Evolutionary conservation across 805 yeast genomes (phyloP).

Genomic region (Saturnispora ahearnii): DNA sequence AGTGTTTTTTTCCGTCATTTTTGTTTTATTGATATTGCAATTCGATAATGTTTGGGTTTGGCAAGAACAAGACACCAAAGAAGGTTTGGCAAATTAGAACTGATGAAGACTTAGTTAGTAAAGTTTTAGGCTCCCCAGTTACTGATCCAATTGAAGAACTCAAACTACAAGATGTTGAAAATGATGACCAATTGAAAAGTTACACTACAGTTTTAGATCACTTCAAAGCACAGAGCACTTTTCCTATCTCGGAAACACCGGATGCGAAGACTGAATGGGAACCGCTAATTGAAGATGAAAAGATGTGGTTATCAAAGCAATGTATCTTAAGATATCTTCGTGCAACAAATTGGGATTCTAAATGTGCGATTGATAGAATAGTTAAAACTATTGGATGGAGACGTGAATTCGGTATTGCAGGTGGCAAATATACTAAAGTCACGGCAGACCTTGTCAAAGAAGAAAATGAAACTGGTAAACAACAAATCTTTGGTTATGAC

Average conservation of each 20-base stretch:
- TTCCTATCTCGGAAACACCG: conserved; percentile 41
- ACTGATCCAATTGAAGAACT: conserved; percentile 38
- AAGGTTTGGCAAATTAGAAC: conserved; percentile 24
- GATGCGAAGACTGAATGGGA: conserved; percentile 26
- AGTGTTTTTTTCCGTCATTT: background rate
- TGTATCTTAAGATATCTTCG: conserved; percentile 82
- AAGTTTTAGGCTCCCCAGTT: conserved; percentile 51
- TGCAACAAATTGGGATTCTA: conserved; percentile 82
- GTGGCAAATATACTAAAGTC: conserved; percentile 39
- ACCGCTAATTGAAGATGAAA: conserved; percentile 45
- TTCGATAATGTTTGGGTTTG: conserved; percentile 23
- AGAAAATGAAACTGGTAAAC: conserved; percentile 90
- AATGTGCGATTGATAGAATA: conserved; percentile 63
- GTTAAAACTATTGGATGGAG: conserved; percentile 83
- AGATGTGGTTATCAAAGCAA: conserved; percentile 86
- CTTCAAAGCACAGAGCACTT: conserved; percentile 40
- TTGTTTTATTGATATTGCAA: background rate
- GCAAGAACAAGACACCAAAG: conserved; percentile 16
- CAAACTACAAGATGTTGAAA: conserved; percentile 23
- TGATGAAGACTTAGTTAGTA: conserved; percentile 16
- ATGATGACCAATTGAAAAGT: conserved; percentile 45
- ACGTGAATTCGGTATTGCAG: conserved; percentile 74
- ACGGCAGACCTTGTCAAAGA: conserved; percentile 43
- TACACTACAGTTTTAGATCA: conserved; percentile 51
- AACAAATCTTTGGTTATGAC: conserved; percentile 83